These are phyloP conservation scores for Parvularia atlantis DNA, from an alignment of 78 protist genomes.

Conservation along the genomic window DNA sequence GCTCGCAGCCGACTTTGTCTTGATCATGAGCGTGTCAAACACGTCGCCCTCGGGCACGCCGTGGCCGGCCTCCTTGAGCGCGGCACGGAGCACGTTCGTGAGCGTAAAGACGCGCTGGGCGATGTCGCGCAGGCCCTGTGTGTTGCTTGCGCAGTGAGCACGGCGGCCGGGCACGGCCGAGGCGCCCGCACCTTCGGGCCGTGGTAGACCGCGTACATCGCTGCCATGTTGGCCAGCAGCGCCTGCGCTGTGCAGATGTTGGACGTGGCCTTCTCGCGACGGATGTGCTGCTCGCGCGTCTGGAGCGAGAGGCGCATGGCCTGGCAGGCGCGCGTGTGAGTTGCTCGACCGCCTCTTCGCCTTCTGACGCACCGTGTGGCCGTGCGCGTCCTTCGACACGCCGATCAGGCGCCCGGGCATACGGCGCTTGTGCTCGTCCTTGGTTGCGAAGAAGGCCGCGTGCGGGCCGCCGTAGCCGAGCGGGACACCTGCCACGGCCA, in stretches of 20 bases:
- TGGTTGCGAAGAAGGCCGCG: slow-evolving; percentile 90
- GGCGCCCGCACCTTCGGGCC: no score
- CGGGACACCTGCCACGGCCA: no score
- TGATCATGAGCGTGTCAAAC: slow-evolving; percentile 75
- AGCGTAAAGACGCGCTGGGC: slow-evolving; percentile 62
- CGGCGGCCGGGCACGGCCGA: no score
- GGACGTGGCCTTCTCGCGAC: slow-evolving; percentile 79
- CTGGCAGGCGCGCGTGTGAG: no score
- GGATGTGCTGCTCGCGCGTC: slow-evolving; percentile 98
- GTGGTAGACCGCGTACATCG: slow-evolving; percentile 92
- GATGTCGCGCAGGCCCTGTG: slow-evolving; percentile 74
- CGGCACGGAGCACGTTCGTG: slow-evolving; percentile 33
- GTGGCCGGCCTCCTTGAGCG: neutral
- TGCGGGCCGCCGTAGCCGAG: slow-evolving; percentile 98
- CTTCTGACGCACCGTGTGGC: no score
- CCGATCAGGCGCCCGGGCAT: slow-evolving; percentile 97
- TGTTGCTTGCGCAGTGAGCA: no score
- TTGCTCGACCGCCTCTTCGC: no score
- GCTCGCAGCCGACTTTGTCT: no score
- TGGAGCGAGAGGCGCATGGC: slow-evolving; percentile 94
- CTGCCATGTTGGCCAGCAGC: slow-evolving; percentile 88
- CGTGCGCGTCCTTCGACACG: slow-evolving; percentile 54
- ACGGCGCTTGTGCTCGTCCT: slow-evolving; percentile 57
- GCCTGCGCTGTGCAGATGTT: slow-evolving; percentile 99
- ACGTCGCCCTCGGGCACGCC: neutral